These are phyloP conservation scores for Pseudevernia furfuracea DNA, from an alignment of 495 filamentous ascomycete species.

Conservation along the genomic window DNA sequence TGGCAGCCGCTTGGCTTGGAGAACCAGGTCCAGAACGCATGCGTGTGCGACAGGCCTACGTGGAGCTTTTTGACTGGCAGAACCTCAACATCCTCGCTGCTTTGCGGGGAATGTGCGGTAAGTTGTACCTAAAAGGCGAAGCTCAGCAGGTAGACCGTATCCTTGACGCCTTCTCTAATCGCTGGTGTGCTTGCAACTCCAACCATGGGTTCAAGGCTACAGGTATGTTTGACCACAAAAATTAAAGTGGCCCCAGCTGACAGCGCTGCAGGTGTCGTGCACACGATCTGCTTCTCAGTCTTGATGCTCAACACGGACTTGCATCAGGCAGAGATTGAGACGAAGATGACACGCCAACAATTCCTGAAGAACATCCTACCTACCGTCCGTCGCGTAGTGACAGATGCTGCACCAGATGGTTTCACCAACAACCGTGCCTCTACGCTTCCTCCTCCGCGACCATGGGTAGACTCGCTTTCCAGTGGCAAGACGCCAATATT, in stretches of 20 bases:
- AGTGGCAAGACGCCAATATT: conserved; percentile 9
- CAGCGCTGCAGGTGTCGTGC: conserved; percentile 66
- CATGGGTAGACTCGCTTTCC: conserved; percentile 10
- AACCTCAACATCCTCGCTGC: conserved; percentile 73
- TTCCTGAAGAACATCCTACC: conserved; percentile 96
- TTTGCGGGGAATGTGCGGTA: conserved; percentile 70
- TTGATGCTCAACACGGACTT: conserved; percentile 94
- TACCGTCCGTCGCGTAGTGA: conserved; percentile 69
- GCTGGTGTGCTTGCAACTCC: conserved; percentile 93
- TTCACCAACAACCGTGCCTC: conserved; percentile 50
- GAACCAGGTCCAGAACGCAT: conserved; percentile 59
- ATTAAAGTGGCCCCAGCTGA: conserved; percentile 6
- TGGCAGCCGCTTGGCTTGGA: conserved; percentile 85
- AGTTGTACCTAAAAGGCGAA: conserved; percentile 81
- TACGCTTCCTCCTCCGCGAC: conserved; percentile 37
- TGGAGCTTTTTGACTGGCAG: conserved; percentile 82
- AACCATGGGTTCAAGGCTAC: conserved; percentile 87
- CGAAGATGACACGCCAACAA: conserved; percentile 89
- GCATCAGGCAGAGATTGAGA: conserved; percentile 86
- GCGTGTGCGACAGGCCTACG: conserved; percentile 71
- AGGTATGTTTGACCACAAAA: conserved; percentile 47
- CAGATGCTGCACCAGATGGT: conserved; percentile 59
- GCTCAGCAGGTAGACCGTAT: conserved; percentile 96
- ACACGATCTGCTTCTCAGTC: conserved; percentile 94
- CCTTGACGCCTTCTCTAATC: conserved; percentile 71